phyloP scores from a whole-genome alignment of 1,139 yeast genomes.

The Lodderomyces theae region DNA sequence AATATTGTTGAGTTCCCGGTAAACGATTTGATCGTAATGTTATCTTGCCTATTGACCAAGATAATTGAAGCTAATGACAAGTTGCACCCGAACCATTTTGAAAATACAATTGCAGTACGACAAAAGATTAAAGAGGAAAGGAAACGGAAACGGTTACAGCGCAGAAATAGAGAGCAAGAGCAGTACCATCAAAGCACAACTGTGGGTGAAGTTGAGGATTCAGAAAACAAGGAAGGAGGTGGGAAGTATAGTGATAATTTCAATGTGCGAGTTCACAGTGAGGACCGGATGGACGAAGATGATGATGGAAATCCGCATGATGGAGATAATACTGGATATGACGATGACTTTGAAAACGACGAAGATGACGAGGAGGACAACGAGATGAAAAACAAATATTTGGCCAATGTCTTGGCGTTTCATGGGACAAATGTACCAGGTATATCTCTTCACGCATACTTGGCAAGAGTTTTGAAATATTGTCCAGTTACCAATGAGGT shows the following conservation, averaged over 20 bases:
- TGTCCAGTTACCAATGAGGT: slow-evolving; percentile 98
- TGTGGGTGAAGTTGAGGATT: slow-evolving; percentile 15
- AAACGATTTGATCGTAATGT: slow-evolving; percentile 76
- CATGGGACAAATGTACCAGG: slow-evolving; percentile 97
- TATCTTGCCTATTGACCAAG: slow-evolving; percentile 77
- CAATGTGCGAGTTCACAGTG: slow-evolving; percentile 4
- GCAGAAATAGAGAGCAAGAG: slow-evolving; percentile 15
- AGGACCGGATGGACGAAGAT: slow-evolving; percentile 13
- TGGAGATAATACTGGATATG: slow-evolving; percentile 14
- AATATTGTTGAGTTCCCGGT: slow-evolving; percentile 85
- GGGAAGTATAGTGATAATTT: slow-evolving; percentile 10
- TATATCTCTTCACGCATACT: slow-evolving; percentile 82
- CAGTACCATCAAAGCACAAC: slow-evolving; percentile 11
- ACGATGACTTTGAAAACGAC: slow-evolving; percentile 22
- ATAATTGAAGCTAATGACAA: slow-evolving; percentile 92
- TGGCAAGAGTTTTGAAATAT: slow-evolving; percentile 86
- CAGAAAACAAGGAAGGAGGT: slow-evolving; percentile 14
- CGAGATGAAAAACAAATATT: slow-evolving; percentile 52
- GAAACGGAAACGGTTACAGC: slow-evolving; percentile 26
- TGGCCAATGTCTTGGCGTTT: slow-evolving; percentile 80
- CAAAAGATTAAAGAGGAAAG: slow-evolving; percentile 42
- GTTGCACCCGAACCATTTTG: slow-evolving; percentile 70
- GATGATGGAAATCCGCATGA: slow-evolving; percentile 22
- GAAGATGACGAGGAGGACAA: slow-evolving; percentile 44
- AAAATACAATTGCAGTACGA: slow-evolving; percentile 46